Conservation (phyloP, 768 basidiomycete species). For the Mycena albidolilacea region DNA sequence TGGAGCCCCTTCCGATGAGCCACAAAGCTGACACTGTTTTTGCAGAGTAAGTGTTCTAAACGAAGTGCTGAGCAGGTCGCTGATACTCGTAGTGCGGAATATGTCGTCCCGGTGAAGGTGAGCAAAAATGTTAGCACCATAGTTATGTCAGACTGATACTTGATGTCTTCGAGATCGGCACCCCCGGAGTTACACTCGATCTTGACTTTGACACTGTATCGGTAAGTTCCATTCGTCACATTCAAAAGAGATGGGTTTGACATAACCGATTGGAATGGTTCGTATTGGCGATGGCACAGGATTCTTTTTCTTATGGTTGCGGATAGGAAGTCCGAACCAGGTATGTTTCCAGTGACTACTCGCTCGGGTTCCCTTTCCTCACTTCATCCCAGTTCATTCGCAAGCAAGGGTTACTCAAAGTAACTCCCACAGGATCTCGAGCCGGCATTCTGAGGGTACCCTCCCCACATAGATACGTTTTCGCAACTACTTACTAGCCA, state of each 20-base stretch:
- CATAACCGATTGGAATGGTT: too few species aligned
- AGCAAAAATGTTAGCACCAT: neutral
- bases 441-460: too few species aligned
- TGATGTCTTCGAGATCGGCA: conserved; percentile 43
- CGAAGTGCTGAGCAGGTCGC: conserved; percentile 2
- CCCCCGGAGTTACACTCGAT: conserved; percentile 54
- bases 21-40: conserved; percentile 9
- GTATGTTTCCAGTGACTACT: too few species aligned
- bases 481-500: too few species aligned
- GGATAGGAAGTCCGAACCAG: too few species aligned
- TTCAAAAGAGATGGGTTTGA: neutral
- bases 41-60: conserved; percentile 28
- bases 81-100: conserved; percentile 49
- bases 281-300: too few species aligned
- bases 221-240: neutral
- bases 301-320: too few species aligned
- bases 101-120: conserved; percentile 55
- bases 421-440: too few species aligned
- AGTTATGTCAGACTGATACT: neutral
- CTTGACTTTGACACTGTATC: conserved; percentile 50
- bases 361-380: too few species aligned
- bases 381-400: too few species aligned
- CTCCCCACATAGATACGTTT: too few species aligned
- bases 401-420: too few species aligned
- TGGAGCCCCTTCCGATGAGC: neutral